Evolutionary conservation across 768 basidiomycete genomes (phyloP).

Genomic region (Auriscalpium orientale): DNA sequence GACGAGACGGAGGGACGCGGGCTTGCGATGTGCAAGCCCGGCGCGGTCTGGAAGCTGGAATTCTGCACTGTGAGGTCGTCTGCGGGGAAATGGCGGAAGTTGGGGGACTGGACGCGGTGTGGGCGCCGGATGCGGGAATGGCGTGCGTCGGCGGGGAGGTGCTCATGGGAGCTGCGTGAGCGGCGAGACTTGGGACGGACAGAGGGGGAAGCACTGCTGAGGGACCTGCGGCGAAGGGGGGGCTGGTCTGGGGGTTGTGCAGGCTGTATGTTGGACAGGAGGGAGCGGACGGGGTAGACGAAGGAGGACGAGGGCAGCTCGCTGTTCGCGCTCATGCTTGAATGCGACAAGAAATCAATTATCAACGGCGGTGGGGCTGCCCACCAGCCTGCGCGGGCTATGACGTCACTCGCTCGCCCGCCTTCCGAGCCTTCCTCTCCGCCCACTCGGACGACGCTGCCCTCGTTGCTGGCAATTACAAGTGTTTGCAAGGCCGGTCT

Average conservation of each 20-base stretch:
- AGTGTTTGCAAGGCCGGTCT: too few species aligned
- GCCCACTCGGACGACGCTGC: too few species aligned
- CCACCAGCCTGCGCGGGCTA: too few species aligned
- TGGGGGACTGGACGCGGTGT: not conserved
- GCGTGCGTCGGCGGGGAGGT: not conserved
- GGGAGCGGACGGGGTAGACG: constrained; percentile 29
- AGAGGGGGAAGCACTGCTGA: not conserved
- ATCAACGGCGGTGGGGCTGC: too few species aligned
- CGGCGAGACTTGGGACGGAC: not conserved
- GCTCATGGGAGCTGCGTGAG: not conserved
- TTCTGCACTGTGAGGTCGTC: not conserved
- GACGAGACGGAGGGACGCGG: not conserved
- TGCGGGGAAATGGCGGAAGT: constrained; percentile 1
- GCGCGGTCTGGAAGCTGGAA: not conserved
- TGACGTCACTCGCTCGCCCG: too few species aligned
- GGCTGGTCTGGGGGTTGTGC: not conserved
- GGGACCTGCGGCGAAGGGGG: not conserved
- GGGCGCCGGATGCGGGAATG: not conserved
- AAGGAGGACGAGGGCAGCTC: constrained; percentile 11
- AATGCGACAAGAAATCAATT: too few species aligned
- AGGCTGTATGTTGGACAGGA: constrained; percentile 17
- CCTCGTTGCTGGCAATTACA: too few species aligned
- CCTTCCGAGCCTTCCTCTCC: too few species aligned
- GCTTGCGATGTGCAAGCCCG: not conserved
- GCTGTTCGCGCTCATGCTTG: not conserved